phyloP scores from a whole-genome alignment of 2,329 filamentous ascomycete species.

The Pseudogymnoascus sp. region DNA sequence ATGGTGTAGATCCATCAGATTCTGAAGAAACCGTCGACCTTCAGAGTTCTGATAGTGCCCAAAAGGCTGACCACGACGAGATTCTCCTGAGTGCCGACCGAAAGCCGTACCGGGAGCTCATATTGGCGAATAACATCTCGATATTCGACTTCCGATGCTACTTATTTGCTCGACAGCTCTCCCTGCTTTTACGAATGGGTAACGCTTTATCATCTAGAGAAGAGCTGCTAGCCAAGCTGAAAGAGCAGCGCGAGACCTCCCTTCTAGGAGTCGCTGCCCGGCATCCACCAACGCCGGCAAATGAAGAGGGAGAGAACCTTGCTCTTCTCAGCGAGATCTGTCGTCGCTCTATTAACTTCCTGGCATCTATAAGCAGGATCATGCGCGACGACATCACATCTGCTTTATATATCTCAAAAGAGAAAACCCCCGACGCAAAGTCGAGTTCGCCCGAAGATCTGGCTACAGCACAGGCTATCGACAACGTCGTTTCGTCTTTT shows the following conservation, averaged over 20 bases:
- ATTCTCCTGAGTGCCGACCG: constrained; percentile 56
- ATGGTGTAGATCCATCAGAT: constrained; percentile 31
- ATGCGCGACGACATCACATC: constrained; percentile 70
- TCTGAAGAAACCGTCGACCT: constrained; percentile 41
- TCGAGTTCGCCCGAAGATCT: constrained; percentile 23
- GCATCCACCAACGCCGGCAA: constrained; percentile 38
- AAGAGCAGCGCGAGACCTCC: constrained; percentile 53
- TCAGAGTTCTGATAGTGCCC: constrained; percentile 37
- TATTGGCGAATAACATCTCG: constrained; percentile 89
- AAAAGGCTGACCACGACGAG: constrained; percentile 39
- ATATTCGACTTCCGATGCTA: constrained; percentile 94
- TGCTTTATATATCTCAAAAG: constrained; percentile 37
- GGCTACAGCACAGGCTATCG: constrained; percentile 47
- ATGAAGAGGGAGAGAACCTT: constrained; percentile 65
- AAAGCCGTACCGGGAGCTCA: constrained; percentile 85
- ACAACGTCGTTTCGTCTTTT: constrained; percentile 72
- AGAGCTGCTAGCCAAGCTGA: constrained; percentile 54
- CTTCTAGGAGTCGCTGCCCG: constrained; percentile 51
- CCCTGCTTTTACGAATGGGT: constrained; percentile 73
- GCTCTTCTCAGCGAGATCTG: constrained; percentile 80
- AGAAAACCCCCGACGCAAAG: constrained; percentile 25
- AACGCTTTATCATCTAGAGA: constrained; percentile 60
- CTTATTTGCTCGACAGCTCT: constrained; percentile 82
- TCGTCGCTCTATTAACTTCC: constrained; percentile 72
- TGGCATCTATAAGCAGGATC: constrained; percentile 70